Conservation (phyloP, 148 eudicot species). For the Rhododendron kiyosumense region DNA sequence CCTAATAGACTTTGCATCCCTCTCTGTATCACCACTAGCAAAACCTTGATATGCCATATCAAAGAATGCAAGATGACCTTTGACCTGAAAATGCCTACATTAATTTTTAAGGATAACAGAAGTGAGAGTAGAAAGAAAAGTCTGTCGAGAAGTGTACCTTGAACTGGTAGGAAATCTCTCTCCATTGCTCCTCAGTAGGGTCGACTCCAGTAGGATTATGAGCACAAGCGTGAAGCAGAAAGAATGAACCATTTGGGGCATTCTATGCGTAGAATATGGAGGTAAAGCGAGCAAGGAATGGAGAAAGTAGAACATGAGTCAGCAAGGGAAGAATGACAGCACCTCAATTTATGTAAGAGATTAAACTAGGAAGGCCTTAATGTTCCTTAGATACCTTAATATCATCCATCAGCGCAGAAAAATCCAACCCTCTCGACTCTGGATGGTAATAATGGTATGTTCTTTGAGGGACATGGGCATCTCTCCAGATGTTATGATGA, state of each 20-base stretch:
- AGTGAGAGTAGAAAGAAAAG: not conserved
- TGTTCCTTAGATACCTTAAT: slow-evolving; percentile 51
- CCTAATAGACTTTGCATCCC: slow-evolving; percentile 89
- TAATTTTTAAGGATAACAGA: not conserved
- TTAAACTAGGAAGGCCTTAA: not conserved
- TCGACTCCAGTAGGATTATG: slow-evolving; percentile 99
- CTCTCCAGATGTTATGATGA: slow-evolving; percentile 98
- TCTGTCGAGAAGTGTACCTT: slow-evolving; percentile 43
- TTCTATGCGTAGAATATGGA: slow-evolving; percentile 34
- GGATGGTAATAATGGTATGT: slow-evolving; percentile 85
- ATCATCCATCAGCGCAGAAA: slow-evolving; percentile 75
- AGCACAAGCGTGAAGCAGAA: slow-evolving; percentile 98
- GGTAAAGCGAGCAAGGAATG: not conserved
- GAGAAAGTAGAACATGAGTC: not conserved
- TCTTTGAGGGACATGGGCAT: slow-evolving; percentile 70
- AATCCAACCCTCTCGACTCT: slow-evolving; percentile 77
- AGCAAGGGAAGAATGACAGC: slow-evolving; percentile 8
- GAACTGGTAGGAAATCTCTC: slow-evolving; percentile 72
- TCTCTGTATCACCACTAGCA: slow-evolving; percentile 96
- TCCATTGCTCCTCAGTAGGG: slow-evolving; percentile 95
- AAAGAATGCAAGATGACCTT: slow-evolving; percentile 92
- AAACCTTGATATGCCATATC: slow-evolving; percentile 99
- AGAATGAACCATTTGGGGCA: slow-evolving; percentile 93
- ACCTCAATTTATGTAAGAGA: not conserved
- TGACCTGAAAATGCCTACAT: slow-evolving; percentile 45